Percentiles rank a stretch among this genome's conserved stretches.
These are phyloP conservation scores for Suhomyces bolitotheri DNA, from an alignment of 1,139 yeast species.

Conservation along the genomic window DNA sequence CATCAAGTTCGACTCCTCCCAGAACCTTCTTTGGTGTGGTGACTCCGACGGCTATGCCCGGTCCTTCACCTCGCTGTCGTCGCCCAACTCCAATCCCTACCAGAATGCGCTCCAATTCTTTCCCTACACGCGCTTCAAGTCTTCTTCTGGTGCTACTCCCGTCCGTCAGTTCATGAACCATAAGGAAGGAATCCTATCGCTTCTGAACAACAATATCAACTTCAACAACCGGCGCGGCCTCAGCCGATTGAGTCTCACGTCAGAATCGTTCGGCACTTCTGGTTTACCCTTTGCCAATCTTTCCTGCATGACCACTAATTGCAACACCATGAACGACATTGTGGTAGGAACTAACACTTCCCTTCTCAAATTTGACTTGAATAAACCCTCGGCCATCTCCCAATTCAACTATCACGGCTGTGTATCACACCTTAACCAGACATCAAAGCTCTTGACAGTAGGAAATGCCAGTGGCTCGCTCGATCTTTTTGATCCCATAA, in stretches of 20 bases:
- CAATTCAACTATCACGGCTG: constrained; percentile 32
- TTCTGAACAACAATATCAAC: constrained; percentile 54
- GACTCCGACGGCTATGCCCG: constrained; percentile 48
- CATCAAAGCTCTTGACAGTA: constrained; percentile 51
- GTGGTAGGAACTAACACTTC: constrained; percentile 39
- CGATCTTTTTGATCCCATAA: constrained; percentile 74
- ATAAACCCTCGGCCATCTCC: constrained; percentile 43
- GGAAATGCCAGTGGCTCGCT: constrained; percentile 71
- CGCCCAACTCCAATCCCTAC: constrained; percentile 13
- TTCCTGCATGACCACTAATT: constrained; percentile 40
- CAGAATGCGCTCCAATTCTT: constrained; percentile 28
- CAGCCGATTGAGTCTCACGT: constrained; percentile 37
- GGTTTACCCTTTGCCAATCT: constrained; percentile 25
- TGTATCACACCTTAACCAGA: constrained; percentile 32
- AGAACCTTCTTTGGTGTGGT: constrained; percentile 87
- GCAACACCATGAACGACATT: constrained; percentile 35
- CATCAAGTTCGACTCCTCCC: constrained; percentile 64
- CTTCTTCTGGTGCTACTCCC: constrained; percentile 38
- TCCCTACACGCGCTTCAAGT: constrained; percentile 54
- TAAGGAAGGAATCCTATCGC: constrained; percentile 57
- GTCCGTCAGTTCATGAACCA: constrained; percentile 54
- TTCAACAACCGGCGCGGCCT: constrained; percentile 62
- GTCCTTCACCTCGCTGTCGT: constrained; percentile 29
- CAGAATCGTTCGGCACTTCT: constrained; percentile 16
- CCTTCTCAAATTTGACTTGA: constrained; percentile 61